Base-by-base conservation (phyloP, 2,329 filamentous ascomycete genomes). In the Lasiodiplodia citricola region DNA sequence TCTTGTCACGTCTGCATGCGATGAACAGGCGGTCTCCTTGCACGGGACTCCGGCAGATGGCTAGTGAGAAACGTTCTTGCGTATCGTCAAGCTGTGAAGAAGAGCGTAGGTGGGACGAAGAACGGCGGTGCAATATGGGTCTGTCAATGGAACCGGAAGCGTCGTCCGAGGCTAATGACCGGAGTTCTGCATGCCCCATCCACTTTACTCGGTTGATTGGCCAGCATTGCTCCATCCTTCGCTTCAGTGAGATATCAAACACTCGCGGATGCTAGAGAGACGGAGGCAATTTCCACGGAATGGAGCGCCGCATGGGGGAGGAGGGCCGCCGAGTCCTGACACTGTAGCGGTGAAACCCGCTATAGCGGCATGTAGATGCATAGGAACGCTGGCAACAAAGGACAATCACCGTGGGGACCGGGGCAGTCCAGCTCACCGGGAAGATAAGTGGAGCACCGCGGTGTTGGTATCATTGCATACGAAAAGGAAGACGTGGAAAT, bases 21-120 rank as follows among this genome's bases (percentile, higher is more conserved):
- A 23, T 23, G 25, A 37, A 51, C 58, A 63, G 41, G 58, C 58
- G 14, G 58, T 11, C 41, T 50, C 41, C 58, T 28, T 50, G 58
- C n/a, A 28, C 23, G 23, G 18, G 18, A 35, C 10, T 23, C 50
- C 58, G 41, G 57, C 25, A 50, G 57, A 2, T 18, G 28, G 35
- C 14, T 63, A 21, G 16, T n/a, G 58, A 13, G 16, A 3, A 35
- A 63, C 41, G 58, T 7, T 35, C 41, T 50, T 51, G 58, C 58
- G 47, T 51, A 18, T 35, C 25, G 28, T n/a, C 18, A 35, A n/a
- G 44, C 2, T 37, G 54, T 56, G 54, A 56, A 56, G 54, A 47
- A 10, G n/a, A 21, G 44, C n/a, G 21, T 6, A 47, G 44, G 44
- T 11, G 8, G 44, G 44, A 8, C 44, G 44, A 21, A 8, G 44